A percentile compares a stretch with the other conserved stretches of the same genome.
These are phyloP conservation scores for Schwanniomyces etchellsii DNA, from an alignment of 1,139 yeast genomes.

Conservation along the genomic window DNA sequence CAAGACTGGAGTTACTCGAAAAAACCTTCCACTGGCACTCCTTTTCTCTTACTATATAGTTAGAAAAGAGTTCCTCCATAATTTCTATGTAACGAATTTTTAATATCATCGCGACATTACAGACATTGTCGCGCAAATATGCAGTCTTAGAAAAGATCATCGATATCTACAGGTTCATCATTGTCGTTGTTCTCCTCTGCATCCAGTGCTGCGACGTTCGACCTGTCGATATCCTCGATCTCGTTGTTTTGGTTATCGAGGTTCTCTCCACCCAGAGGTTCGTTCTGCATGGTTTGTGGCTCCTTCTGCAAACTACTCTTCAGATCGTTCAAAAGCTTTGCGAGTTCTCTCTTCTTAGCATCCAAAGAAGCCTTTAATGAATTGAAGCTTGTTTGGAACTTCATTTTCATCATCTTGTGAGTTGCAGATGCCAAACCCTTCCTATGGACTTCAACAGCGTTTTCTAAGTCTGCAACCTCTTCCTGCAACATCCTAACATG, in stretches of 20 bases:
- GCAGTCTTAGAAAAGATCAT: slow-evolving; percentile 21
- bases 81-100: too few relatives aligned
- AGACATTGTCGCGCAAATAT: background rate
- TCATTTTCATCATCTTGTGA: slow-evolving; percentile 81
- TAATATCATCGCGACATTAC: too few relatives aligned
- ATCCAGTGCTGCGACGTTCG: slow-evolving; percentile 22
- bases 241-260: too few relatives aligned
- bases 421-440: slow-evolving; percentile 72
- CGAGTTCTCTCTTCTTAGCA: slow-evolving; percentile 68
- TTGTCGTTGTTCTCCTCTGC: slow-evolving; percentile 20
- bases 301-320: slow-evolving; percentile 6
- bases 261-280: too few relatives aligned
- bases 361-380: slow-evolving; percentile 82
- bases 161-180: slow-evolving; percentile 23
- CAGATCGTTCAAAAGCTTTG: slow-evolving; percentile 26
- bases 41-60: too few relatives aligned
- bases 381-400: slow-evolving; percentile 76
- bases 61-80: too few relatives aligned
- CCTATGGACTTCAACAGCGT: slow-evolving; percentile 72
- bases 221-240: too few relatives aligned
- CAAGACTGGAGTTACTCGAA: too few relatives aligned
- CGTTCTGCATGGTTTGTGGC: too few relatives aligned
- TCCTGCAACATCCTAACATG: slow-evolving; percentile 77
- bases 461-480: slow-evolving; percentile 78
- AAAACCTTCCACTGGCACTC: too few relatives aligned